phyloP scores from a whole-genome alignment of 176 grass and related monocot species.

The Secale cereale region DNA sequence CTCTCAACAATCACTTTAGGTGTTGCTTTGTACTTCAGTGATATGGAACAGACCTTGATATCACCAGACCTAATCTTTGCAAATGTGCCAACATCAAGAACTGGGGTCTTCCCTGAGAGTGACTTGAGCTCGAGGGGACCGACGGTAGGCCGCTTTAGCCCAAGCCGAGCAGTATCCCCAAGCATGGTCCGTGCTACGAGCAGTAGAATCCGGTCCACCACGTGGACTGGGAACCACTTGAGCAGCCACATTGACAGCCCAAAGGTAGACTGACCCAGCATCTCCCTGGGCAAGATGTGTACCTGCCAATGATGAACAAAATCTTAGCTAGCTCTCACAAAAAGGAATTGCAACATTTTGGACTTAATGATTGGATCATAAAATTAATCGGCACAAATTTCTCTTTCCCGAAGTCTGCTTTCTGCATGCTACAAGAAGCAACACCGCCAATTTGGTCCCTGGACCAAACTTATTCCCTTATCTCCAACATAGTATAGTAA shows the following conservation, averaged over 20 bases:
- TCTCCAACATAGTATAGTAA: constrained; percentile 49
- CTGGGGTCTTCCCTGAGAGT: constrained; percentile 90
- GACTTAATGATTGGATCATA: constrained; percentile 65
- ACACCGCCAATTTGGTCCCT: constrained; percentile 30
- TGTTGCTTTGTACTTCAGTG: constrained; percentile 15
- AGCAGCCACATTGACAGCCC: constrained; percentile 88
- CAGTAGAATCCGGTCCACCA: constrained; percentile 69
- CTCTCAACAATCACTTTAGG: neutral
- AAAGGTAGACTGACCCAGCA: constrained; percentile 88
- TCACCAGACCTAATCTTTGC: constrained; percentile 83
- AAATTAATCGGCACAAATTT: constrained; percentile 42
- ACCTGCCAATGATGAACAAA: constrained; percentile 70
- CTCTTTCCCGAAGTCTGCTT: constrained; percentile 31
- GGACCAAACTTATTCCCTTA: constrained; percentile 68
- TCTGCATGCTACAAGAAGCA: constrained; percentile 69
- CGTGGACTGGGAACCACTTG: constrained; percentile 73
- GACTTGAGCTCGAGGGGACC: constrained; percentile 93
- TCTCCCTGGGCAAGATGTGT: constrained; percentile 93
- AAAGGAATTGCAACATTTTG: constrained; percentile 54
- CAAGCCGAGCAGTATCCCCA: constrained; percentile 68
- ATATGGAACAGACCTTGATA: constrained; percentile 63
- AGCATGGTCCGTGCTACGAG: constrained; percentile 57
- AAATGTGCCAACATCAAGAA: constrained; percentile 90
- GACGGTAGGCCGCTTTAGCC: constrained; percentile 68
- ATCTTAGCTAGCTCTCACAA: constrained; percentile 44